Evolutionary conservation across 2,329 filamentous ascomycete genomes (phyloP).

Genomic region (Coniosporium tulheliwenetii): DNA sequence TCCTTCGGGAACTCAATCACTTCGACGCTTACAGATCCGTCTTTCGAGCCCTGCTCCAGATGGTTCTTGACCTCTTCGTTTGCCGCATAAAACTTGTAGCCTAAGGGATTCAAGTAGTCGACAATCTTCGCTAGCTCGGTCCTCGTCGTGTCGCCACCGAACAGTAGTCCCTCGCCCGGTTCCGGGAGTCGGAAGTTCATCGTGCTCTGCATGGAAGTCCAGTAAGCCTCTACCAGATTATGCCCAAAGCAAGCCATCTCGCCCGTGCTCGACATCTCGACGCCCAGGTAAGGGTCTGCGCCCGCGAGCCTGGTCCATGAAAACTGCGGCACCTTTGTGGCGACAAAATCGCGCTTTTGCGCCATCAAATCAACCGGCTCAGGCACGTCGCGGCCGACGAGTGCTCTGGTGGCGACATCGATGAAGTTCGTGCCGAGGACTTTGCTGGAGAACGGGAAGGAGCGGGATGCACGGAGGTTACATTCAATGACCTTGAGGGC

Average conservation of each 20-base stretch:
- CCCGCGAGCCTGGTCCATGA: constrained; percentile 96
- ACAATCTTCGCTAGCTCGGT: constrained; percentile 63
- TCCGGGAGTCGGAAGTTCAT: constrained; percentile 99
- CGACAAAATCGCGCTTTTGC: constrained; percentile 76
- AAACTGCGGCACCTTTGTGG: constrained; percentile 97
- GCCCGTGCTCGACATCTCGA: constrained; percentile 93
- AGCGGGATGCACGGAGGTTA: constrained; percentile 91
- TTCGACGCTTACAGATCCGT: constrained; percentile 52
- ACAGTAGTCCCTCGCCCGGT: constrained; percentile 85
- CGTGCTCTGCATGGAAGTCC: constrained; percentile 85
- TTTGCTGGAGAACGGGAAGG: constrained; percentile 97
- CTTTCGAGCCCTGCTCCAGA: constrained; percentile 57
- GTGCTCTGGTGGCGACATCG: constrained; percentile 82
- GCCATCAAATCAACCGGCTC: constrained; percentile 79
- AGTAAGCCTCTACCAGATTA: constrained; percentile 91
- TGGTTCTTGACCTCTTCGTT: constrained; percentile 67
- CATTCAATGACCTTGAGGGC: constrained; percentile 94
- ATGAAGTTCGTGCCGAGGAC: constrained; percentile 95
- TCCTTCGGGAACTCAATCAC: constrained; percentile 94
- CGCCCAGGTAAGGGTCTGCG: constrained; percentile 91
- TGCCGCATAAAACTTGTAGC: constrained; percentile 88
- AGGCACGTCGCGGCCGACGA: constrained; percentile 73
- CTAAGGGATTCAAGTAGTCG: constrained; percentile 73
- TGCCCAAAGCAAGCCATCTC: constrained; percentile 99
- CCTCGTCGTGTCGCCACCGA: constrained; percentile 68